Percentiles rank a stretch among this genome's conserved stretches.
Evolutionary conservation across 1,139 yeast species (phyloP).

Genomic region (Fermentozyma sake): DNA sequence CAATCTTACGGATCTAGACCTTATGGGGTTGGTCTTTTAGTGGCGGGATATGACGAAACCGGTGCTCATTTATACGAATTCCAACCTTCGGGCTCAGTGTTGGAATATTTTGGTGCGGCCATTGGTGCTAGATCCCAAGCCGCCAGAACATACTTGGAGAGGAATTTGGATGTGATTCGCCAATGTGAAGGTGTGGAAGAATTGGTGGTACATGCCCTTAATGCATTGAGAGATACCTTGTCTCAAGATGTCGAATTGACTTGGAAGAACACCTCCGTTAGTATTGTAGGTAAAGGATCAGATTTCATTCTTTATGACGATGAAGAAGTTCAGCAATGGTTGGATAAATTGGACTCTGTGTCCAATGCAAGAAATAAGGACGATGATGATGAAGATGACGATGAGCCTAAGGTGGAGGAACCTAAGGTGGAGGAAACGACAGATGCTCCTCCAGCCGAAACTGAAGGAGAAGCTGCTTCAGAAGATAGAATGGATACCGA

Average conservation of each 20-base stretch:
- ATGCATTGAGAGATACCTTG: slow-evolving; percentile 89
- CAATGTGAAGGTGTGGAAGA: slow-evolving; percentile 60
- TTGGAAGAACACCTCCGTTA: slow-evolving; percentile 79
- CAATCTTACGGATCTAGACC: slow-evolving; percentile 96
- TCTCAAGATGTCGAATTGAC: slow-evolving; percentile 92
- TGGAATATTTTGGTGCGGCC: slow-evolving; percentile 90
- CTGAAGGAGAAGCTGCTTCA: slow-evolving; percentile 8
- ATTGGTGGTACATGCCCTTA: slow-evolving; percentile 80
- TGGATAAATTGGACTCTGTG: slow-evolving; percentile 61
- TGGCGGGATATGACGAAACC: slow-evolving; percentile 89
- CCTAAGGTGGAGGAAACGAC: slow-evolving; percentile 17
- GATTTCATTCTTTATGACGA: slow-evolving; percentile 79
- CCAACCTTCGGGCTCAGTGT: slow-evolving; percentile 90
- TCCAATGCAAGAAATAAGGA: slow-evolving; percentile 47
- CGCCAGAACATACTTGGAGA: slow-evolving; percentile 90
- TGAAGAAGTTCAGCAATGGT: slow-evolving; percentile 78
- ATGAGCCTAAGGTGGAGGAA: slow-evolving; percentile 17
- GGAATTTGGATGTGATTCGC: slow-evolving; percentile 67
- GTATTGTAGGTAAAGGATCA: slow-evolving; percentile 80
- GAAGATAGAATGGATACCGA: slow-evolving; percentile 57
- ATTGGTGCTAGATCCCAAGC: slow-evolving; percentile 99
- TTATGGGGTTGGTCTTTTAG: slow-evolving; percentile 90
- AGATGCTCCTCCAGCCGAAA: slow-evolving; percentile 6
- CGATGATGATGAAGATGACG: slow-evolving; percentile 37
- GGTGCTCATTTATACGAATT: slow-evolving; percentile 95